A percentile compares a stretch with the other conserved stretches of the same genome.
Conservation (phyloP, 2,329 filamentous ascomycete species). For the Colletotrichum musae region DNA sequence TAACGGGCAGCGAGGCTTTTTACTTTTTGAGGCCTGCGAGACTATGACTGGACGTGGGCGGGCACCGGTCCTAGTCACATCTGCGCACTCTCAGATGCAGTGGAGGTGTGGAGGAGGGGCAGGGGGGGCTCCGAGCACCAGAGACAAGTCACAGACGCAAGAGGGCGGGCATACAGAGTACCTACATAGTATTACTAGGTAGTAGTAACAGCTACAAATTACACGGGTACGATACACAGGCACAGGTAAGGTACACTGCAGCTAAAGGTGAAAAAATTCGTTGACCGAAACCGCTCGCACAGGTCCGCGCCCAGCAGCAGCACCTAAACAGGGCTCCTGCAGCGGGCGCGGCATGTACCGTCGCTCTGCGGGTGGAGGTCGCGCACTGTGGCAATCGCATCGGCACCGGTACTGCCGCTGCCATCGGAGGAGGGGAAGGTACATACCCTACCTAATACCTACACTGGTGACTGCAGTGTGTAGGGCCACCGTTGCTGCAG, state of each 20-base stretch:
- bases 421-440: too few relatives aligned
- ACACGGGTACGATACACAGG: not conserved
- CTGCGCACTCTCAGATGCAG: slow-evolving; percentile 20
- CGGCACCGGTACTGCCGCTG: not conserved
- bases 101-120: slow-evolving; percentile 43
- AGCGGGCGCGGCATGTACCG: not conserved
- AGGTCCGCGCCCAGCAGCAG: slow-evolving; percentile 17
- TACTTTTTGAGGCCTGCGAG: slow-evolving; percentile 42
- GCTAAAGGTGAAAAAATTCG: slow-evolving; percentile 9
- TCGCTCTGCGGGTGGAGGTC: not conserved
- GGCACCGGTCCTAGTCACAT: slow-evolving; percentile 11
- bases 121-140: slow-evolving; percentile 33
- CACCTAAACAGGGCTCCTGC: not conserved
- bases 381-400: too few relatives aligned
- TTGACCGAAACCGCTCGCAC: slow-evolving; percentile 30
- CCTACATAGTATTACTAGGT: not conserved
- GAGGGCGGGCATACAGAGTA: not conserved
- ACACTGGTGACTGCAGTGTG: too few relatives aligned
- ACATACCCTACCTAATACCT: too few relatives aligned
- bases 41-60: slow-evolving; percentile 31
- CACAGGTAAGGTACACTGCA: too few relatives aligned
- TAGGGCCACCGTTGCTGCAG: not conserved
- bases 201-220: not conserved
- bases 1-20: slow-evolving; percentile 33
- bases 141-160: slow-evolving; percentile 7